phyloP scores from a whole-genome alignment of 2,329 filamentous ascomycete species.

The Penicillium expansum region DNA sequence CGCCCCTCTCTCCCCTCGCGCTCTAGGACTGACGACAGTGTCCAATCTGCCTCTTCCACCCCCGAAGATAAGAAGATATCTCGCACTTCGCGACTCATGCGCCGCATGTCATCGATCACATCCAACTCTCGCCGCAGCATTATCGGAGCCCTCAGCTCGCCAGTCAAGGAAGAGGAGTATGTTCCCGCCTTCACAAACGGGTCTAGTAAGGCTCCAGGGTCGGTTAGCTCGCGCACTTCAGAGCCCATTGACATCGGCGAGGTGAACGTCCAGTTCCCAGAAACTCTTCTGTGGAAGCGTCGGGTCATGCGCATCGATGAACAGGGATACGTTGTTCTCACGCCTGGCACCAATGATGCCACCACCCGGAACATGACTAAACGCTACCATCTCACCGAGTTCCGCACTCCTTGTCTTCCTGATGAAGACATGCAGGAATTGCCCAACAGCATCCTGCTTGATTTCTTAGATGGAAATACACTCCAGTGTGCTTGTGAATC shows the following conservation, averaged over 20 bases:
- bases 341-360: slow-evolving; percentile 62
- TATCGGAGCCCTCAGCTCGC: slow-evolving; percentile 36
- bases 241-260: slow-evolving; percentile 74
- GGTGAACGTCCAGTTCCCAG: slow-evolving; percentile 95
- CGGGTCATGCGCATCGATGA: slow-evolving; percentile 82
- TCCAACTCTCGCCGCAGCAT: slow-evolving; percentile 52
- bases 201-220: slow-evolving; percentile 45
- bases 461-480: slow-evolving; percentile 60
- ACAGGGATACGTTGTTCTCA: slow-evolving; percentile 78
- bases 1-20: slow-evolving; percentile 40
- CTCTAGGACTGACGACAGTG: slow-evolving; percentile 37
- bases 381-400: slow-evolving; percentile 82
- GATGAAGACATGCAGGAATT: slow-evolving; percentile 92
- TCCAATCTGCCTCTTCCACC: slow-evolving; percentile 28
- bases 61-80: slow-evolving; percentile 54
- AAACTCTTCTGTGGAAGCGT: slow-evolving; percentile 94
- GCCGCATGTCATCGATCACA: slow-evolving; percentile 62
- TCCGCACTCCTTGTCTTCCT: slow-evolving; percentile 73
- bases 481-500: slow-evolving; percentile 64
- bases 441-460: slow-evolving; percentile 73
- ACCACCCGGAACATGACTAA: slow-evolving; percentile 63
- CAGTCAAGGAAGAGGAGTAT: slow-evolving; percentile 37
- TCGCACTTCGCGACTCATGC: slow-evolving; percentile 62
- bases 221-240: slow-evolving; percentile 28
- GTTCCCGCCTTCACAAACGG: slow-evolving; percentile 8